Conservation (phyloP, 441 rosid genomes). For the Croton laevigatus region DNA sequence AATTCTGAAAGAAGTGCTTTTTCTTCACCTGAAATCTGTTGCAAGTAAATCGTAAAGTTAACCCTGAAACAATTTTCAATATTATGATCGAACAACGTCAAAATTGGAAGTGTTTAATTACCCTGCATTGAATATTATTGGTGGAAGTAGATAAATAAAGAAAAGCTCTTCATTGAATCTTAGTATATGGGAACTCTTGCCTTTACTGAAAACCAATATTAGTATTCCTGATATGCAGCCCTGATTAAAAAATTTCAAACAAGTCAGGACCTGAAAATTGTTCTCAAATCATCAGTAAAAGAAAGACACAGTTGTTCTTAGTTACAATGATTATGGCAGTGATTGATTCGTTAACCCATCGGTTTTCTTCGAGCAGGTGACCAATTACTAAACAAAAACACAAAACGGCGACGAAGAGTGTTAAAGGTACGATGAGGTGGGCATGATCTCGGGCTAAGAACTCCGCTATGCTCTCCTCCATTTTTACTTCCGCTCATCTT, state of each 20-base stretch:
- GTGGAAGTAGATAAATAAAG: slow-evolving; percentile 95
- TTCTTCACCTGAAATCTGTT: slow-evolving; percentile 91
- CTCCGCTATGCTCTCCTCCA: slow-evolving; percentile 29
- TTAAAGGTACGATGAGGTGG: slow-evolving; percentile 54
- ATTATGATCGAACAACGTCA: background rate
- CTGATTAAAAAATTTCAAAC: slow-evolving; percentile 29
- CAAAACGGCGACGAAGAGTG: slow-evolving; percentile 58
- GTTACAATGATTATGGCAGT: slow-evolving; percentile 55
- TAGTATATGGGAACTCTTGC: slow-evolving; percentile 70
- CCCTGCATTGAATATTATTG: slow-evolving; percentile 98
- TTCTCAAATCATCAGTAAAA: background rate
- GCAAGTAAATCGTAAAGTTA: background rate
- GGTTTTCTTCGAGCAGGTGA: slow-evolving; percentile 58
- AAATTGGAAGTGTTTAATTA: slow-evolving; percentile 19
- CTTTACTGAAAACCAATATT: slow-evolving; percentile 62
- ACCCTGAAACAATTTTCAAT: background rate
- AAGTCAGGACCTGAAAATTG: too few relatives aligned
- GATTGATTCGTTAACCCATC: slow-evolving; percentile 70
- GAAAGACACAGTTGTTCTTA: too few relatives aligned
- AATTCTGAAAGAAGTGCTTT: slow-evolving; percentile 81
- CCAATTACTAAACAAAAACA: slow-evolving; percentile 60
- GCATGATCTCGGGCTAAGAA: slow-evolving; percentile 41
- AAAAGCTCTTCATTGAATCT: slow-evolving; percentile 76
- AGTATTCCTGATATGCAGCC: slow-evolving; percentile 59
- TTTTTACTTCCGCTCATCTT: background rate